Evolutionary conservation across 2,329 filamentous ascomycete genomes (phyloP), one percentile per base, ranked within the genome.

Genomic region (Allantophomopsis cytisporea): DNA sequence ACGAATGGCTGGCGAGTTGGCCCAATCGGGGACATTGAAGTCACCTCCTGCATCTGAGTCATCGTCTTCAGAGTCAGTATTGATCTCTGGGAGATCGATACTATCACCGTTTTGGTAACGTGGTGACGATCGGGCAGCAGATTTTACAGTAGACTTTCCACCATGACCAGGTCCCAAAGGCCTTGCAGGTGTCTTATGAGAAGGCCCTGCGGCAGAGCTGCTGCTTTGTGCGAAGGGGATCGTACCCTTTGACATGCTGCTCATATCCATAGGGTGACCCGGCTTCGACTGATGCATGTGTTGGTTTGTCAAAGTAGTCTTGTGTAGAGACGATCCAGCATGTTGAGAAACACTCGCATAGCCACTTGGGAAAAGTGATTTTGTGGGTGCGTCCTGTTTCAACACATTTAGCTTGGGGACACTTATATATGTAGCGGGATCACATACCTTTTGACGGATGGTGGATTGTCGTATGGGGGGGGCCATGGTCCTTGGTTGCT

Each of bases 21-120:
- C 87, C 91, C 91, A 98, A 7, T 76, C 74, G 2, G 86, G 83
- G 13, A 85, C 73, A 39, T 62, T 65, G 52, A 84, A 77, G 36
- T 69, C 59, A 36, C 63, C 63, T 6, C 63, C 63, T 12, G 76
- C 73, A 32, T 81, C 74, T 5, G 71, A 74, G 44, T 89, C 83
- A 37, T 89, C 83, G 43, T 94, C 85, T 52, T 94, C 88, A 21
- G 86, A 87, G 55, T 98, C 93, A 1, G 91, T 96, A 46, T 87
- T 78, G 50, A 98, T 96, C 50, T 98, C 91, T 0, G 91, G 89
- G 3, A 98, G 74, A 48, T 91, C 82, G 52, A 98, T 95, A 38
- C 73, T 75, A 43, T 98, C 91, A 44, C 88, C 86, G 50, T 86
- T 89, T 44, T 81, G 83, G 61, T 93, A 94, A 39, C 84, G 76